phyloP scores from a whole-genome alignment of 352 stramenopile species.

The Phytopythium boreale region DNA sequence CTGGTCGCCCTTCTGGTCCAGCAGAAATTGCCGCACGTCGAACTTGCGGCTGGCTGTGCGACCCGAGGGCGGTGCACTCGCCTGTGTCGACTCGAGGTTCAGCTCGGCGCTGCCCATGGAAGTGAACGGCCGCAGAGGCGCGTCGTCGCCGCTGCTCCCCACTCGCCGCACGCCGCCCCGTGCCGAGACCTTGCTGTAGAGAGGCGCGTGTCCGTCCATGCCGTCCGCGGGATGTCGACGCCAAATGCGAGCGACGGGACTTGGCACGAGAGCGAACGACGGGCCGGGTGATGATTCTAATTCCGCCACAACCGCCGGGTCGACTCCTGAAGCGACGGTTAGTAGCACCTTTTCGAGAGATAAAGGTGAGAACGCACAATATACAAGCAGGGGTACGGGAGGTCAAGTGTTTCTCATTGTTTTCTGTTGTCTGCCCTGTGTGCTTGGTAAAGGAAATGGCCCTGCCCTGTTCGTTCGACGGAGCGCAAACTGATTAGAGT shows the following conservation, averaged over 20 bases:
- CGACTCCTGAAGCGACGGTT: not conserved
- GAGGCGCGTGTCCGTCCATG: not conserved
- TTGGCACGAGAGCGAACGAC: not conserved
- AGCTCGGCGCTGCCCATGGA: conserved; percentile 23
- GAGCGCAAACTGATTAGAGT: not conserved
- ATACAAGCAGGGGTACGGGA: not conserved
- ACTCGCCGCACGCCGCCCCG: not conserved
- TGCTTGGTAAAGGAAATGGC: not conserved
- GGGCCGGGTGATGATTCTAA: not conserved
- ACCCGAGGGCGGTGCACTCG: conserved; percentile 5
- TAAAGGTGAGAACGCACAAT: not conserved
- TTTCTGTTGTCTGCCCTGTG: not conserved
- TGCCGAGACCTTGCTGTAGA: not conserved
- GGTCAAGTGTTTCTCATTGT: conserved; percentile 2
- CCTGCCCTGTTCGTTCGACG: not conserved
- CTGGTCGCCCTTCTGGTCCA: conserved; percentile 54
- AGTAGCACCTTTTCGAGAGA: not conserved
- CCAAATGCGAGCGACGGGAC: not conserved
- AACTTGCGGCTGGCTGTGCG: conserved; percentile 32
- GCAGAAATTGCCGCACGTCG: conserved; percentile 58
- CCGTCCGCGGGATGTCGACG: not conserved
- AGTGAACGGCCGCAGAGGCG: conserved; percentile 31
- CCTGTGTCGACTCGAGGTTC: conserved; percentile 8
- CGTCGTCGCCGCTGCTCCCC: not conserved
- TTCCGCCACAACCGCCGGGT: not conserved